Evolutionary conservation across 495 filamentous ascomycete genomes (phyloP), one percentile per base, ranked within the genome.

Genomic region (Penicillium coprophilum): DNA sequence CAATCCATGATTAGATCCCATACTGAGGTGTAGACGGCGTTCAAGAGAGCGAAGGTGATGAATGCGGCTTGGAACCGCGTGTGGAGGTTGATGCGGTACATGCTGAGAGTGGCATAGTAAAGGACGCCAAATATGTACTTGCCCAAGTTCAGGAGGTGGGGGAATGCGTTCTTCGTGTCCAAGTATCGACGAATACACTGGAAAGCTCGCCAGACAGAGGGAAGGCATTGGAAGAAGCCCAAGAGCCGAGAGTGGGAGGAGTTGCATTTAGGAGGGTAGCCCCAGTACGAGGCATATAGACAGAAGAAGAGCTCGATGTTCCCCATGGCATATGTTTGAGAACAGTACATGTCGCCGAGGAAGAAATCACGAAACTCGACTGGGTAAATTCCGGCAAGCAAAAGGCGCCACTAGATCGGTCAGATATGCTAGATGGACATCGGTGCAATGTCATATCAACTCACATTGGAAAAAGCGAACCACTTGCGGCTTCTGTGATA

Each of bases 1-100:
- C 92, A 97, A 71, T 98, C 94, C 89, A 97, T 96, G 54, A 87
- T 83, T n/a, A 98, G 64, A 62, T 98, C 94, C 94, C 94, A 98
- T n/a, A 96, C 79, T 1, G 86, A 89, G 67, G 80, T 86, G 67
- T 96, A 97, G 13, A 93, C 73, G 23, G 85, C 80, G 67, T 96
- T 97, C 58, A 96, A 71, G 15, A 82, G 74, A 2, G 90, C 89
- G 60, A 90, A 91, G 2, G 83, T 80, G 57, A 96, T 86, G 68
- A 96, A 97, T 20, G 89, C 62, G 0, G 82, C 85, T 63, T 81
- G 78, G 28, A 84, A 82, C 2, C 74, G 66, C 1, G 77, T 67
- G 0, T 72, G 74, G 10, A 75, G 77, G 38, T 91, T 66, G 43
- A 97, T 89, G 31, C 94, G 90, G 68, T 90, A 97, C 52, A 95